Base-by-base conservation (phyloP, 306 rosid genomes). In the Lablab purpureus region DNA sequence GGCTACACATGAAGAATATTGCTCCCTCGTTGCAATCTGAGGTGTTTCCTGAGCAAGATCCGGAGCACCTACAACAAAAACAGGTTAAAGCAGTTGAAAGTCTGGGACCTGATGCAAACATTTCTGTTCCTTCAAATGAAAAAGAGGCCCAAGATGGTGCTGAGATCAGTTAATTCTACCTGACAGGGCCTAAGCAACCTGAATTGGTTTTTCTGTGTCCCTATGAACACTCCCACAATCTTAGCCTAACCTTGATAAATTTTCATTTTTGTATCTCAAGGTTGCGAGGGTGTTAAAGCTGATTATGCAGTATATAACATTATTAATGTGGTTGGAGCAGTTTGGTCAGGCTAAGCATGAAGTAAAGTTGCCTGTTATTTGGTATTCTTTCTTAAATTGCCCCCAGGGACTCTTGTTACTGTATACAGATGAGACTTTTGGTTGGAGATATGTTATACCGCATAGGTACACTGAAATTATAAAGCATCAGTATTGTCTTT, bases 11-110 rank as follows among this genome's bases (percentile, higher is more conserved):
- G 46, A 91, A 91, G 75, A 88, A 82, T 60, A 88, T 93, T 52
- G 81, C 87, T 22, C 89, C 91, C 5, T 80, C 90, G 6, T 87
- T 93, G 87, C 91, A 84, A 66, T 87, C 91, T 10, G 98, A 89
- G 79, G 91, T 91, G 56, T 93, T 91, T 82, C 90, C 94, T 2
- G 85, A 88, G 81, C 91, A 84, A 81, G 85, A 72, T 80, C 78
- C 63, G 19, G 89, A 87, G 74, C 86, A 69, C 46, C 23, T 82
- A 51, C 85, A 59, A 55, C 73, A 58, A 23, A 81, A 73, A 81
- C 81, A 76, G 40, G 83, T 83, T 73, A 88, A 88, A 83, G 67
- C 82, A 11, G 77, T 18, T 67, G 85, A 63, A 68, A 67, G 65
- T 62, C 43, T 54, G 28, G 83, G 45, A 50, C 71, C 87, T 37